Conservation (phyloP, 805 yeast species). For the Blastobotrys muscicola region DNA sequence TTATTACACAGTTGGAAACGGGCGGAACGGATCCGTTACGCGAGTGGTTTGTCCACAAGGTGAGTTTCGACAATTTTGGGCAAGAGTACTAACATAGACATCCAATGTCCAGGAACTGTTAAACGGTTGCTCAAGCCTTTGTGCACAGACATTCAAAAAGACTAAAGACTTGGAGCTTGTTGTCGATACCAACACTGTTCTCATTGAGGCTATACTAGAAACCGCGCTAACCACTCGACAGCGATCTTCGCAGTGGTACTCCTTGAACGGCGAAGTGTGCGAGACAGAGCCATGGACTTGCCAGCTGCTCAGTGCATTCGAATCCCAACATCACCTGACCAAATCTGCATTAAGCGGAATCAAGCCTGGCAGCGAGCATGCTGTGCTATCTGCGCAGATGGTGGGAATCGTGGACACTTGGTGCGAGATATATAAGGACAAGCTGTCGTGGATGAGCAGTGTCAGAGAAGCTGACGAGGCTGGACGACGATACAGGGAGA, state of each 20-base stretch:
- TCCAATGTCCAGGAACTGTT: not conserved
- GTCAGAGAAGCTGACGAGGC: slow-evolving; percentile 2
- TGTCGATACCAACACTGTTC: slow-evolving; percentile 10
- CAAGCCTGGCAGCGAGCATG: not conserved
- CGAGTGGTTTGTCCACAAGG: slow-evolving; percentile 13
- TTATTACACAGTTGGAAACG: slow-evolving; percentile 2
- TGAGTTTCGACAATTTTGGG: slow-evolving; percentile 1
- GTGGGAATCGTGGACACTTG: slow-evolving; percentile 33
- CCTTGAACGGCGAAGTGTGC: slow-evolving; percentile 2
- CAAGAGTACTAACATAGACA: not conserved
- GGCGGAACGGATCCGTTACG: slow-evolving; percentile 10
- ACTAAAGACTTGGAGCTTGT: slow-evolving; percentile 5
- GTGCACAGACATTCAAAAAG: not conserved
- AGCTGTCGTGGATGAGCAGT: slow-evolving; percentile 11
- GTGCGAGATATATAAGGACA: slow-evolving; percentile 28
- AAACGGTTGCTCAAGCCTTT: not conserved
- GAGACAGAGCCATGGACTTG: slow-evolving; percentile 23
- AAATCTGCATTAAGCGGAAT: slow-evolving; percentile 7
- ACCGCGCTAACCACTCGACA: slow-evolving; percentile 7
- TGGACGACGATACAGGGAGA: slow-evolving; percentile 17
- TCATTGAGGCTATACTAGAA: slow-evolving; percentile 11
- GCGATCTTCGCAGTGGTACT: too few relatives aligned
- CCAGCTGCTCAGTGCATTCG: slow-evolving; percentile 16
- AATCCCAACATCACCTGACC: slow-evolving; percentile 18
- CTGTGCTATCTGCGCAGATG: slow-evolving; percentile 20